Base-by-base conservation (phyloP, 345 rosid species). In the Arabidopsis arenosa region DNA sequence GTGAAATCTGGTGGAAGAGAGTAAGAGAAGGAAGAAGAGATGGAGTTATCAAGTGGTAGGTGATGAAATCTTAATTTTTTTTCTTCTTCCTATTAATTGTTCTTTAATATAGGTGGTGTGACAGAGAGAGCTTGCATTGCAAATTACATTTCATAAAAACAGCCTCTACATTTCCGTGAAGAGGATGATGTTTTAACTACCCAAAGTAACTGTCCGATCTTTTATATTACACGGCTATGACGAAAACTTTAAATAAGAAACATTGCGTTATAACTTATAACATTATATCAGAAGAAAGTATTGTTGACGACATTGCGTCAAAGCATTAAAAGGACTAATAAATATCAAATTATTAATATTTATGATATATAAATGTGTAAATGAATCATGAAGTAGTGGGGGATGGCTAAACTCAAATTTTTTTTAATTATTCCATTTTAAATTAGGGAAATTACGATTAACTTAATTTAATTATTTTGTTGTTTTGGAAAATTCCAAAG, bases 31-130 rank as follows among this genome's bases (percentile, higher is more conserved):
- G 81, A 73, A 88, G 90, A 84, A 80, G 87, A 72, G 68, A 79
- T 79, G 92, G 91, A 86, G 90, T 87, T 86, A 79, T 91, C 97
- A 86, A 73, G 88, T 44, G 88, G 84, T 89, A 76, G 98, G 93
- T 93, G 86, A 78, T 76, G 81, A 83, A 83, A 26, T 0, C 63
- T 76, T 54, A 9, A 68, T 32, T 43, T 52, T 18, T 17, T 1
- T 28, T n/a, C 5, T 30, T 35, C 0, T 28, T 40, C 7, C 15
- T 14, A 5, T 44, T 44, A 44, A 44, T 13, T 44, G 48, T 44
- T 58, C 32, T 75, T 62, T 63, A 18, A 63, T 43, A 32, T n/a
- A 60, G 69, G 39, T 48, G 62, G 74, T 64, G 76, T 6, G 13
- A 33, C 12, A 58, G 33, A 67, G 54, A 68, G 28, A 70, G 66